These are phyloP conservation scores for Colletotrichum spaethianum DNA, from an alignment of 2,329 filamentous ascomycete genomes.

Conservation along the genomic window DNA sequence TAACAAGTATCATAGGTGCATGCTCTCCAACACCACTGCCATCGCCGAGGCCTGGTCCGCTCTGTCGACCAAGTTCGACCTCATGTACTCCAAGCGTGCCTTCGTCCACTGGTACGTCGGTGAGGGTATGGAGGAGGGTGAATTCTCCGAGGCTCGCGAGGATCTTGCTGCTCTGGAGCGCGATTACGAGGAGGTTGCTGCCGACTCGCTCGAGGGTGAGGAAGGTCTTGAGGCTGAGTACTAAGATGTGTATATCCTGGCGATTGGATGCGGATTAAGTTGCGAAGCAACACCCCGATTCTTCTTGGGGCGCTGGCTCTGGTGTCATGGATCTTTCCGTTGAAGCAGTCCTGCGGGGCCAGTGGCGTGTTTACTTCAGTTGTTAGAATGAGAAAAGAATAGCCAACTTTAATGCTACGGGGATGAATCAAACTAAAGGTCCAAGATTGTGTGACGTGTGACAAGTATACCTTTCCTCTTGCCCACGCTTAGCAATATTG, in stretches of 20 bases:
- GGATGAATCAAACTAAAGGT: conserved; percentile 25
- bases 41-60: conserved; percentile 99
- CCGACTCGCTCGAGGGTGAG: conserved; percentile 91
- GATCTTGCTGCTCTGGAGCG: conserved; percentile 97
- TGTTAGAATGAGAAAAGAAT: conserved; percentile 41
- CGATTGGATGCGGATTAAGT: conserved; percentile 39
- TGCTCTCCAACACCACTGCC: conserved; percentile 98
- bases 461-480: not conserved
- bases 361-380: conserved; percentile 40
- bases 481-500: no score
- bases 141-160: conserved; percentile 99
- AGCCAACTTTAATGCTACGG: conserved; percentile 40
- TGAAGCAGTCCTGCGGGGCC: conserved; percentile 19
- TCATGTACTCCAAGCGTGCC: conserved; percentile 99
- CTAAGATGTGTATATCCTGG: conserved; percentile 63
- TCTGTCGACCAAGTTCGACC: conserved; percentile 97
- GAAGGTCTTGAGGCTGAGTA: conserved; percentile 92
- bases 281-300: conserved; percentile 25
- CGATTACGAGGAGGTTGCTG: conserved; percentile 98
- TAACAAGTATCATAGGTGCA: conserved; percentile 74
- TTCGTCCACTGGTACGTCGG: conserved; percentile 99
- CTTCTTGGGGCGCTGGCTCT: conserved; percentile 22
- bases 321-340: conserved; percentile 22
- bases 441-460: not conserved
- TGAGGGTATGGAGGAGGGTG: conserved; percentile 99